Base-by-base conservation (phyloP, 2,329 filamentous ascomycete genomes). In the Ilyonectria robusta region DNA sequence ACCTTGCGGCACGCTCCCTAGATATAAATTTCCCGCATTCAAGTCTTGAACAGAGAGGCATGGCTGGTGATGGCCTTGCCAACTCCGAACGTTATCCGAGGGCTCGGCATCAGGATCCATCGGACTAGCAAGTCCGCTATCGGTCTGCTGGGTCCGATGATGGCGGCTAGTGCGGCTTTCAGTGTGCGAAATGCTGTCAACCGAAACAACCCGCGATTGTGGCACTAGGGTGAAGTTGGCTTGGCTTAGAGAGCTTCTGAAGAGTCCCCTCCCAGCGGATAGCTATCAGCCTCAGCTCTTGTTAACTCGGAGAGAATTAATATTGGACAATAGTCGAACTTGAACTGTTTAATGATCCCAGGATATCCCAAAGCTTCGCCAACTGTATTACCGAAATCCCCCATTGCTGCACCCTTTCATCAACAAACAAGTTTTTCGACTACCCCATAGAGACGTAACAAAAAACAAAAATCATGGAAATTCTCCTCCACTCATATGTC, bases 91-190 rank as follows among this genome's bases (percentile, higher is more conserved):
- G 9, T 42, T 42, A 29, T 42, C 35, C 35, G 37, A 42, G 26
- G 11, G 11, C 23, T 23, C n/a, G 21, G 17, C n/a, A 29, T n/a
- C 17, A 29, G 23, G 37, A 7, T n/a, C 37, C 37, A 29, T 56
- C 40, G 40, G 54, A 47, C 26, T 31, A 13, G n/a, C 10, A 31
- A 44, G 37, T 31, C 54, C 54, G 54, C 26, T 57, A 57, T 57
- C 54, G 54, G 54, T 21, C 21, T 31, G 40, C 23, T 19, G 8
- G 19, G 40, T 19, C 50, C 50, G 50, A 50, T 31, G 23, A 29
- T 17, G 10, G 6, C 40, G 15, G 26, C 54, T 46, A 57, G 54
- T 44, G 35, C 54, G 21, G 37, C 13, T 29, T 23, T 42, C 37
- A 29, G 35, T 15, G 31, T 42, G 53, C 35, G 35, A 42, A 40